Conservation (phyloP, 2,329 filamentous ascomycete genomes). For the Diplodia mutila region DNA sequence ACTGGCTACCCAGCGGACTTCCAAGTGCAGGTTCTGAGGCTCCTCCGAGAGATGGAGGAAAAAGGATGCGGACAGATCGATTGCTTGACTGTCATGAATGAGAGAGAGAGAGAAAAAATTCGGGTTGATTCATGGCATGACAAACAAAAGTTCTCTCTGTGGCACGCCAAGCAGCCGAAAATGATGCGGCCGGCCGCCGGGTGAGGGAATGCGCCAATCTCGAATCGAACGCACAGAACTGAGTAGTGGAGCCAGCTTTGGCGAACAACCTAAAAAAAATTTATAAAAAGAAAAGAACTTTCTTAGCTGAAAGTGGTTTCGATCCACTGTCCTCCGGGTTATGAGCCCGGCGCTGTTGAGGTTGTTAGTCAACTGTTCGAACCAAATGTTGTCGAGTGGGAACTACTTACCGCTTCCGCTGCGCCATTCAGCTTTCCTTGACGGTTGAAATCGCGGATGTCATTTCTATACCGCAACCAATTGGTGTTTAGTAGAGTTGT, state of each 20-base stretch:
- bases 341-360: constrained; percentile 35
- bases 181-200: neutral
- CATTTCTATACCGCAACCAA: neutral
- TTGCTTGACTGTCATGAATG: too few relatives aligned
- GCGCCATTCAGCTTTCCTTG: neutral
- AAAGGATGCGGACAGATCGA: too few relatives aligned
- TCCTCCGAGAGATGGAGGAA: too few relatives aligned
- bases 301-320: constrained; percentile 32
- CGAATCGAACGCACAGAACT: neutral
- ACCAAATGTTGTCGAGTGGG: neutral
- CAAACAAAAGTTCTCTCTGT: neutral
- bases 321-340: constrained; percentile 40
- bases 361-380: neutral
- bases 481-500: too few relatives aligned
- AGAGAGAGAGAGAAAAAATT: too few relatives aligned
- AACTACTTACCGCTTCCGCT: neutral
- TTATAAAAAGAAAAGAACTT: neutral
- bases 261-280: neutral
- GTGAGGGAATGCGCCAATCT: neutral
- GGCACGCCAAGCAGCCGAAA: neutral
- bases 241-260: neutral
- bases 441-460: rapidly evolving
- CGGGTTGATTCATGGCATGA: neutral
- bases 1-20: too few relatives aligned
- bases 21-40: too few relatives aligned